A percentile compares a stretch with the other conserved stretches of the same genome.
Evolutionary conservation across 306 rosid species (phyloP).

Genomic region (Mimosa bimucronata): DNA sequence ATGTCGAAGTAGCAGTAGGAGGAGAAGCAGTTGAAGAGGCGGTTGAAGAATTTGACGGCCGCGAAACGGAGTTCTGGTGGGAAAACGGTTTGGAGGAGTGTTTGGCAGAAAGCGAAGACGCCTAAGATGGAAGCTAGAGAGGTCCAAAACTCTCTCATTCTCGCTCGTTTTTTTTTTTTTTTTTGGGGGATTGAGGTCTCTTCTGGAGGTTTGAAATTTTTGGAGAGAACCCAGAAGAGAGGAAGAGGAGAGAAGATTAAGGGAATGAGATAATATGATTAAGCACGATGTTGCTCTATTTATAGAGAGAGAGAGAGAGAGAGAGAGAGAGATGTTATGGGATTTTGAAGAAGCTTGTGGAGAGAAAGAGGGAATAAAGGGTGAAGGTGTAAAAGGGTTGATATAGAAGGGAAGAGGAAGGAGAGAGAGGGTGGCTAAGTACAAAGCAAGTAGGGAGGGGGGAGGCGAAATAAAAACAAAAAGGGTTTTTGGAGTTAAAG

Average conservation of each 20-base stretch:
- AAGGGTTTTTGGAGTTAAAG: conserved; percentile 18
- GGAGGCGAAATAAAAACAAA: conserved; percentile 38
- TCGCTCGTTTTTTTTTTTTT: not conserved
- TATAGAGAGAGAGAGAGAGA: not conserved
- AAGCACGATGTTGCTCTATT: not conserved
- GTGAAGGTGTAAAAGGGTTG: not conserved
- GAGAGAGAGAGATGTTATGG: not conserved
- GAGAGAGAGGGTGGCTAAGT: conserved; percentile 45
- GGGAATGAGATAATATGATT: not conserved
- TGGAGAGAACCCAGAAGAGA: not conserved
- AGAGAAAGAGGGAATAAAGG: conserved; percentile 1
- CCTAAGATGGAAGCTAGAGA: conserved; percentile 82
- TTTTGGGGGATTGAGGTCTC: too few relatives aligned
- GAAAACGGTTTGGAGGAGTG: conserved; percentile 72
- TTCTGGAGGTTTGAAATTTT: too few relatives aligned
- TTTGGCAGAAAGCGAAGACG: conserved; percentile 85
- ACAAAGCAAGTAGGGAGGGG: conserved; percentile 39
- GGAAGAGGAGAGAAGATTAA: not conserved
- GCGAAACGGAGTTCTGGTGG: conserved; percentile 96
- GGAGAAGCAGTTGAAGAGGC: conserved; percentile 73
- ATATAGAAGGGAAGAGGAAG: conserved; percentile 18
- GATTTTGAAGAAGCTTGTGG: not conserved
- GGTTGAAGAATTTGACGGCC: conserved; percentile 52
- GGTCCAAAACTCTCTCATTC: conserved; percentile 85
- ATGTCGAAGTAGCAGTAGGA: conserved; percentile 85